These are phyloP conservation scores for Hypoxylon sp. DNA, from an alignment of 2,329 filamentous ascomycete genomes.

Conservation along the genomic window DNA sequence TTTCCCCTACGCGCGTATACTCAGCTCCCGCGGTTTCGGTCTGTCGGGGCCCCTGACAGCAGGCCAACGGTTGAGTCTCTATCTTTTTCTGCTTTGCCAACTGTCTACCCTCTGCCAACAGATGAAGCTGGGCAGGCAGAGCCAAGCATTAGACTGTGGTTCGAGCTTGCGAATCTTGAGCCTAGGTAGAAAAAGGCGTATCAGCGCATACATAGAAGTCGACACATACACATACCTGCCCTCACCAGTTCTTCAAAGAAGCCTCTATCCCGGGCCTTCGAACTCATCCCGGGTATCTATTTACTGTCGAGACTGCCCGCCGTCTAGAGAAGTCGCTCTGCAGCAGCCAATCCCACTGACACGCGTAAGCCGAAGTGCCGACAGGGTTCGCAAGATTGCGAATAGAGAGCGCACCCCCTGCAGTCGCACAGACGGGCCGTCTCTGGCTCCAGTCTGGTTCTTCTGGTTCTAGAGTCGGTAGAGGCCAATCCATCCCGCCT, in stretches of 20 bases:
- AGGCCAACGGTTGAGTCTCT: slow-evolving; percentile 14
- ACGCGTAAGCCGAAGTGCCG: slow-evolving; percentile 6
- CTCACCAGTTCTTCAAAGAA: no score
- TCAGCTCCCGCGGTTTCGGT: slow-evolving; percentile 12
- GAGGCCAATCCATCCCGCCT: slow-evolving; percentile 11
- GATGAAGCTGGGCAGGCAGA: slow-evolving; percentile 1
- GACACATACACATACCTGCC: slow-evolving; percentile 8
- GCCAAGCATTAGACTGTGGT: slow-evolving; percentile 2
- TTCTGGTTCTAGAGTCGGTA: slow-evolving; percentile 5
- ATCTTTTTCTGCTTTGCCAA: slow-evolving; percentile 8
- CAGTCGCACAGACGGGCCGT: slow-evolving; percentile 6
- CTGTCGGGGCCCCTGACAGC: slow-evolving; percentile 10
- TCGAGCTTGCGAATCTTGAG: no score
- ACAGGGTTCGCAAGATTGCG: slow-evolving; percentile 5
- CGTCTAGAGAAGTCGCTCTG: slow-evolving; percentile 4
- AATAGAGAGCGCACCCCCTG: neutral
- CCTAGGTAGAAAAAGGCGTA: neutral
- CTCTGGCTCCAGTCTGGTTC: neutral
- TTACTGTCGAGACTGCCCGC: slow-evolving; percentile 4
- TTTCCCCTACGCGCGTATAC: slow-evolving; percentile 13
- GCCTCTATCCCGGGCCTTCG: slow-evolving; percentile 4
- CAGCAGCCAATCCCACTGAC: slow-evolving; percentile 2
- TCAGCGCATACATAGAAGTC: slow-evolving; percentile 6
- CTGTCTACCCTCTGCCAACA: slow-evolving; percentile 3
- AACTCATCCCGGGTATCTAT: slow-evolving; percentile 7